Percentiles rank a stretch among this genome's conserved stretches.
phyloP scores from a whole-genome alignment of 192 early-diverging fungal species.

The Rhizophagus clarus region DNA sequence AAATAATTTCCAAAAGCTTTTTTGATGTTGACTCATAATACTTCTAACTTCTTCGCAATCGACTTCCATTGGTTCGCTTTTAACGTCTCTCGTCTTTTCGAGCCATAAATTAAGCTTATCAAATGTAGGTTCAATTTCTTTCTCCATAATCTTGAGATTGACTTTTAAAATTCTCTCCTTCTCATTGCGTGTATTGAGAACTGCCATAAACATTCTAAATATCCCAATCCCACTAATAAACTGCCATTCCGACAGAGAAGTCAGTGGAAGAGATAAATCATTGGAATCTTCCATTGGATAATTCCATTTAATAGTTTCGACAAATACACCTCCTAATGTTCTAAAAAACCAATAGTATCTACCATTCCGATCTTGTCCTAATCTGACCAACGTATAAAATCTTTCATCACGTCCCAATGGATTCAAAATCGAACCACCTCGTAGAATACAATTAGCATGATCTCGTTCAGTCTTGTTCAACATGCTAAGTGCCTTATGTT shows the following conservation, averaged over 20 bases:
- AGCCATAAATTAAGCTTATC: background rate
- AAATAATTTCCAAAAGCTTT: background rate
- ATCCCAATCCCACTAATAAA: background rate
- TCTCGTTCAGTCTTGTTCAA: constrained; percentile 3
- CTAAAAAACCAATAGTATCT: constrained; percentile 5
- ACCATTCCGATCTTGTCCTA: constrained; percentile 4
- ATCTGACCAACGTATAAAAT: background rate
- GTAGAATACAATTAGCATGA: background rate
- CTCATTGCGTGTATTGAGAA: background rate
- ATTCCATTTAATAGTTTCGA: background rate
- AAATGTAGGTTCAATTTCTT: background rate
- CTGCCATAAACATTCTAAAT: background rate
- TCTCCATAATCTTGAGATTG: background rate
- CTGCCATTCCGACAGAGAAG: background rate
- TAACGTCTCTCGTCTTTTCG: background rate
- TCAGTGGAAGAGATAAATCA: background rate
- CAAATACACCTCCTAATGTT: background rate
- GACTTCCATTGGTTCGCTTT: background rate
- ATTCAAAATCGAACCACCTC: background rate
- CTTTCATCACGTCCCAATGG: background rate
- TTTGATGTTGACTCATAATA: background rate
- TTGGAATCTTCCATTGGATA: background rate
- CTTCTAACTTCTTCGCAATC: background rate
- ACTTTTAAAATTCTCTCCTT: background rate
- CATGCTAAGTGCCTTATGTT: background rate